A percentile compares a stretch with the other conserved stretches of the same genome.
phyloP scores from a whole-genome alignment of 2,329 filamentous ascomycete species.

The Colletotrichum graminicola region DNA sequence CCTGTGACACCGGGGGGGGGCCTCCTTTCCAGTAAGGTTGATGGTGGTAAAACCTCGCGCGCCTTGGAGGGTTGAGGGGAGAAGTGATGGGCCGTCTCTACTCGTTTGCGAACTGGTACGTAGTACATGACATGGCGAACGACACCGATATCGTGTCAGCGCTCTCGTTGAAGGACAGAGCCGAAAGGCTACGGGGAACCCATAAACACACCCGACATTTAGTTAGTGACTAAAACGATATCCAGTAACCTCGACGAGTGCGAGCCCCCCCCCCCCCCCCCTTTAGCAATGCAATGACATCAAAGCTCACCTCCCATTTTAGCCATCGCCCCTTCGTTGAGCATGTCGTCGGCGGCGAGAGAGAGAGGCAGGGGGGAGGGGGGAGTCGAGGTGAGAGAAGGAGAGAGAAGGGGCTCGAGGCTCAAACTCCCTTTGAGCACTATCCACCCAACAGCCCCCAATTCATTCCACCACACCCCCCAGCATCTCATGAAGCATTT shows the following conservation, averaged over 20 bases:
- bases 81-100: not conserved
- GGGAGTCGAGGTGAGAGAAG: not conserved
- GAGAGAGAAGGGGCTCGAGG: not conserved
- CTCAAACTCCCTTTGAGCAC: slow-evolving; percentile 24
- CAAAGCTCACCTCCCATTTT: not conserved
- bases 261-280: not conserved
- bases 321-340: slow-evolving; percentile 3
- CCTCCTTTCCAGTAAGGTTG: not conserved
- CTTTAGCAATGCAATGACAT: slow-evolving; percentile 5
- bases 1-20: not conserved
- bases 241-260: not conserved
- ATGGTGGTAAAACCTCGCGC: no score
- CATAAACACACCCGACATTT: not conserved
- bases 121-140: not conserved
- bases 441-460: slow-evolving; percentile 16
- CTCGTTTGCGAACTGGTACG: not conserved
- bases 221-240: not conserved
- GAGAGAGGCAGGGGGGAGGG: not conserved
- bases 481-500: slow-evolving; percentile 54
- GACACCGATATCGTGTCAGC: not conserved
- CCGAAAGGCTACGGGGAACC: not conserved
- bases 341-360: slow-evolving; percentile 1
- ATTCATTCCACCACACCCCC: slow-evolving; percentile 39
- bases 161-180: not conserved
- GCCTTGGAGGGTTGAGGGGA: no score